Percentiles rank a stretch among this genome's conserved stretches.
Evolutionary conservation across 345 rosid genomes (phyloP).

Genomic region (Syzygium oleosum): DNA sequence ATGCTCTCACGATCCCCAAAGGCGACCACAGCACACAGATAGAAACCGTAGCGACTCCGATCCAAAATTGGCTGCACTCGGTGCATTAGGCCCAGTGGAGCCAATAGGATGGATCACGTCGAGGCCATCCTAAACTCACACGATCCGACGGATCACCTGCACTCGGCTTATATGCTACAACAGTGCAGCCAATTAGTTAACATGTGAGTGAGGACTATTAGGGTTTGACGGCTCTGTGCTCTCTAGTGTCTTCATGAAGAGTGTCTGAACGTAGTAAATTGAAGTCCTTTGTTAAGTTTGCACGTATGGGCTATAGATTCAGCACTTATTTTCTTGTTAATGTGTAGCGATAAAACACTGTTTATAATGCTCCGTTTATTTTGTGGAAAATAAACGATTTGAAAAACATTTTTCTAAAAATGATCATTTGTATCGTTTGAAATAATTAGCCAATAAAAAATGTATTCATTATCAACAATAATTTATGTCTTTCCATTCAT

Average conservation of each 20-base stretch:
- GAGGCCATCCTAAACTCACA: background rate
- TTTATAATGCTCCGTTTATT: background rate
- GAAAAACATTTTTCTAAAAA: too few relatives aligned
- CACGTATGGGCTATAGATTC: background rate
- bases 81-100: background rate
- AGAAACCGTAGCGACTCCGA: background rate
- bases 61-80: background rate
- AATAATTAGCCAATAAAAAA: background rate
- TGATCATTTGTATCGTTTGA: background rate
- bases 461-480: background rate
- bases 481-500: background rate
- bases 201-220: background rate
- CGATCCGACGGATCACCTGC: background rate
- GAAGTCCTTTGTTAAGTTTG: background rate
- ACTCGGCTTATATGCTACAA: background rate
- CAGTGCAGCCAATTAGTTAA: background rate
- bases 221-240: background rate
- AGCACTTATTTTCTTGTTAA: background rate
- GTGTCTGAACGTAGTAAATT: background rate
- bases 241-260: background rate
- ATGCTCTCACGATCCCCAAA: background rate
- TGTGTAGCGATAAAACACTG: background rate
- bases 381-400: accelerated
- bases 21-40: background rate
- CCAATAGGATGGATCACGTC: background rate